Conservation (phyloP, 768 basidiomycete species). For the Galerina marginata region DNA sequence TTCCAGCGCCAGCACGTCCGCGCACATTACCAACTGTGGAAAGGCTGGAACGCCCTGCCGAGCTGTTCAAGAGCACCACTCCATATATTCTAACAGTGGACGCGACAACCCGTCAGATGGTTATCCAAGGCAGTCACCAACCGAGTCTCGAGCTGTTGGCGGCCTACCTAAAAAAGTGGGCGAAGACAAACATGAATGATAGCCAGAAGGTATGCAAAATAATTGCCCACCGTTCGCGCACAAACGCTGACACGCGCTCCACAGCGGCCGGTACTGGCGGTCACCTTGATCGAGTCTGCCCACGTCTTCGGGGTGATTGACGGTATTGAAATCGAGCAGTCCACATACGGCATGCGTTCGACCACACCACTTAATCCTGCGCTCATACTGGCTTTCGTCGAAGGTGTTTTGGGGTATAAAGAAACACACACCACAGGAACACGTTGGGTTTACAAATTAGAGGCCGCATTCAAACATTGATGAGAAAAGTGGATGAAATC, state of each 20-base stretch:
- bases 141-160: slow-evolving; percentile 39
- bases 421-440: slow-evolving; percentile 37
- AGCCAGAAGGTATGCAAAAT: slow-evolving; percentile 29
- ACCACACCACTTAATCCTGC: slow-evolving; percentile 35
- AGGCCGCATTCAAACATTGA: not conserved
- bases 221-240: not conserved
- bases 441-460: slow-evolving; percentile 36
- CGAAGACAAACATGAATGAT: slow-evolving; percentile 34
- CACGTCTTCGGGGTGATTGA: slow-evolving; percentile 41
- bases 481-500: not conserved
- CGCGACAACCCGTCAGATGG: slow-evolving; percentile 27
- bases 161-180: slow-evolving; percentile 44
- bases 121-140: slow-evolving; percentile 44
- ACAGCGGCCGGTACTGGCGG: slow-evolving; percentile 37
- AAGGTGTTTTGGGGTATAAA: slow-evolving; percentile 44
- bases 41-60: slow-evolving; percentile 35
- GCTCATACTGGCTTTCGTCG: slow-evolving; percentile 42
- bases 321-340: slow-evolving; percentile 35
- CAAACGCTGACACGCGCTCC: not conserved
- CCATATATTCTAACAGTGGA: slow-evolving; percentile 43
- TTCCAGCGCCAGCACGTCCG: slow-evolving; percentile 8
- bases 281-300: slow-evolving; percentile 39
- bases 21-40: slow-evolving; percentile 33
- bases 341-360: slow-evolving; percentile 21
- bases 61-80: slow-evolving; percentile 34